These are phyloP conservation scores for Trypanosoma cruzi DNA, from an alignment of 208 protist species.

Conservation along the genomic window DNA sequence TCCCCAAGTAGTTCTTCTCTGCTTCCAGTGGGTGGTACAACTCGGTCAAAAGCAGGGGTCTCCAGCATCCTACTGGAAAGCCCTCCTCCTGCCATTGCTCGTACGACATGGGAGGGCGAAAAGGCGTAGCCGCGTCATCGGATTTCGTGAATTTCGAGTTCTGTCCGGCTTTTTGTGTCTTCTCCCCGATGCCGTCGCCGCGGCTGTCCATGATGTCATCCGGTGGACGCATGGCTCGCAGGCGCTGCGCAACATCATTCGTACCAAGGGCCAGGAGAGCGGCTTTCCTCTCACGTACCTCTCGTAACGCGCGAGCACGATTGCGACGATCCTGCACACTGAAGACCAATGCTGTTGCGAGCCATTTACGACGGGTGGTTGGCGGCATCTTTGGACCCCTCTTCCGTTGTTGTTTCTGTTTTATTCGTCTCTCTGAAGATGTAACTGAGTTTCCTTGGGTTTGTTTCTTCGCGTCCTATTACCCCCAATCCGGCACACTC, in stretches of 20 bases:
- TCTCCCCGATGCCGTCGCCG: neutral
- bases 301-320: conserved; percentile 52
- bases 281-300: conserved; percentile 51
- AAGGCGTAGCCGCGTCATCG: neutral
- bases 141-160: neutral
- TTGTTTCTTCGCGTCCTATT: neutral
- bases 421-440: neutral
- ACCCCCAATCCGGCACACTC: neutral
- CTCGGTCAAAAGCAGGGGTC: conserved; percentile 52
- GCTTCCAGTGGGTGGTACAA: conserved; percentile 60
- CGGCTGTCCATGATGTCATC: conserved; percentile 19
- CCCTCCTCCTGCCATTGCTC: conserved; percentile 57
- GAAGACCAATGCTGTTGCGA: conserved; percentile 34
- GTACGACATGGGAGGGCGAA: conserved; percentile 33
- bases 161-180: neutral
- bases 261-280: conserved; percentile 54
- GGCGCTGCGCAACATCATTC: conserved; percentile 50
- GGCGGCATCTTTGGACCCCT: neutral
- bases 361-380: conserved; percentile 6
- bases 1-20: conserved; percentile 41
- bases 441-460: neutral
- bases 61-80: conserved; percentile 55
- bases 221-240: conserved; percentile 30
- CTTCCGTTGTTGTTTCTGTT: neutral
- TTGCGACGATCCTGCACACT: conserved; percentile 73